Base-by-base conservation (phyloP, 75 land plant species). In the Azolla pinnata region DNA sequence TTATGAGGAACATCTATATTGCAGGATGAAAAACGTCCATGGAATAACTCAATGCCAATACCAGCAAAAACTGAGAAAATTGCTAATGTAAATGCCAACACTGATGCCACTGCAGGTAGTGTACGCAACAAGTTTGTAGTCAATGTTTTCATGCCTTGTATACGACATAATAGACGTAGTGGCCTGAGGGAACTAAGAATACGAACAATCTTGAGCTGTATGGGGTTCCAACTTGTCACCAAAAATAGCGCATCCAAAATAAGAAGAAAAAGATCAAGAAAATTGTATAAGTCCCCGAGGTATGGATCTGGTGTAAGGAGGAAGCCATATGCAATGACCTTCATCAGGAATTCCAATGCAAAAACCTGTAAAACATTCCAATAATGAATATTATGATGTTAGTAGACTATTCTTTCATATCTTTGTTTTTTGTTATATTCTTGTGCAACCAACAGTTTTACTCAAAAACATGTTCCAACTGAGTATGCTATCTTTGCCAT, bases 281-380 rank as follows among this genome's bases (percentile, higher is more conserved):
- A 34, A 46, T 73, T 73, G 30, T 59, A 73, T 18, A 62, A 44
- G 28, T 73, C 75, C 21, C 75, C 75, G 19, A 73, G 54, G 56
- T 73, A 73, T 51, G 75, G 59, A 34, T 73, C 75, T 2, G 70
- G 75, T 1, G 75, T 55, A 56, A 73, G 61, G 2, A 73, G 34
- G 12, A 67, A 42, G 3, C 75, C 75, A 34, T 51, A 48, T 24
- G 70, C 61, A 48, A 73, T 73, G 18, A 54, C 21, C 42, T 61
- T 73, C 24, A 67, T 60, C 17, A 48, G 0, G 21, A 66, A 31
- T 25, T 73, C 75, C 31, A 54, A 29, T 2, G 58, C 24, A 38
- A 64, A 69, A n/a, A 56, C 49, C 72, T 65, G 64, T 18, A 70
- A 31, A 1, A 18, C n/a, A 21, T 24, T 3, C 14, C 2, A 46